Evolutionary conservation across 176 grass and related monocot species (phyloP).

Genomic region (Ananas comosus): DNA sequence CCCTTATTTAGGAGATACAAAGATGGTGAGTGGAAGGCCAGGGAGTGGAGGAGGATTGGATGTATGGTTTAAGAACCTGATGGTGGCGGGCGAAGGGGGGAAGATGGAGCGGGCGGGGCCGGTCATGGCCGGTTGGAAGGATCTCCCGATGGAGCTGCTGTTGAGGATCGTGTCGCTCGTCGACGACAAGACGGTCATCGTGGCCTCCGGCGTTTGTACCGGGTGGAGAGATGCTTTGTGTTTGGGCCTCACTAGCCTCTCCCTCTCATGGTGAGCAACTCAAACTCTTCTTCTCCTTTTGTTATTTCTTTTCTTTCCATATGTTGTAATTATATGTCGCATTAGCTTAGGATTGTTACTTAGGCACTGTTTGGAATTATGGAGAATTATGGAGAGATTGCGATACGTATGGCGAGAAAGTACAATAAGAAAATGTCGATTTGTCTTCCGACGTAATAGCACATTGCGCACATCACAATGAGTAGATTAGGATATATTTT

Average conservation of each 20-base stretch:
- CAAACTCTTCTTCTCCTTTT: not conserved
- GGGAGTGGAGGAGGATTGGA: conserved; percentile 34
- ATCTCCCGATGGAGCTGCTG: conserved; percentile 85
- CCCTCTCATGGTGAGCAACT: conserved; percentile 54
- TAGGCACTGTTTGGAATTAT: too few species aligned
- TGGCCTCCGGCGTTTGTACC: conserved; percentile 72
- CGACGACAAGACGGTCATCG: conserved; percentile 54
- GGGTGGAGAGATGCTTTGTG: conserved; percentile 73
- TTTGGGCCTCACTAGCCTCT: conserved; percentile 58
- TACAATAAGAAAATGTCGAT: too few species aligned
- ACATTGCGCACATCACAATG: too few species aligned
- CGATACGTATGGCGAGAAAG: too few species aligned
- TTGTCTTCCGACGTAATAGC: too few species aligned
- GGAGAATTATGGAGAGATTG: too few species aligned
- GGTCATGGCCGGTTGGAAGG: conserved; percentile 68
- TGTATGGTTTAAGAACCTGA: conserved; percentile 40
- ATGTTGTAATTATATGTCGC: not conserved
- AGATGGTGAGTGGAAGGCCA: conserved; percentile 40
- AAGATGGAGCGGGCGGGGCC: conserved; percentile 20
- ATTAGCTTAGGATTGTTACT: not conserved
- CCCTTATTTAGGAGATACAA: conserved; percentile 10
- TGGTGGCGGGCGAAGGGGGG: conserved; percentile 26
- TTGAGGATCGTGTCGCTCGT: conserved; percentile 48
- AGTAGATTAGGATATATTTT: too few species aligned
- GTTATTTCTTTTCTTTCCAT: not conserved